Evolutionary conservation across 495 filamentous ascomycete species (phyloP).

Genomic region (Penicillium canariense): DNA sequence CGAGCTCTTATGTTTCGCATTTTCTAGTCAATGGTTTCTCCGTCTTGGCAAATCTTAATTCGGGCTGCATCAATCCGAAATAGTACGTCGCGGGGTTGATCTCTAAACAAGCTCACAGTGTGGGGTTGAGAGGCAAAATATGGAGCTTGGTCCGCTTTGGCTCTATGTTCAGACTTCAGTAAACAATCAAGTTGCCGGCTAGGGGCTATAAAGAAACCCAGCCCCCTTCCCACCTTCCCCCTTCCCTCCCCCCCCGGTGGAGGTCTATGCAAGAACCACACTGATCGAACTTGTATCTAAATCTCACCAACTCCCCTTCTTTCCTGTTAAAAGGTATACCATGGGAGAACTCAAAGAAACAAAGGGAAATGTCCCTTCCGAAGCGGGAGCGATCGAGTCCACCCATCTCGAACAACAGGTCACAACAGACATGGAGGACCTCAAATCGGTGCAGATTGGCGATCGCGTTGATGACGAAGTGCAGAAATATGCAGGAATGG

Average conservation of each 20-base stretch:
- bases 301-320: too few relatives aligned
- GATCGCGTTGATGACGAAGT: constrained; percentile 25
- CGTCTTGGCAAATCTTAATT: neutral
- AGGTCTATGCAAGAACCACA: neutral
- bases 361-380: too few relatives aligned
- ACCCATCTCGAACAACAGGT: neutral
- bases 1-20: neutral
- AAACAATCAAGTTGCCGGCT: neutral
- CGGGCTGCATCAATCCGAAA: neutral
- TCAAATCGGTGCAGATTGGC: neutral
- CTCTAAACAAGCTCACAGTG: neutral
- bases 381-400: neutral
- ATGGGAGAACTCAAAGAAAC: neutral
- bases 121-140: neutral
- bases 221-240: neutral
- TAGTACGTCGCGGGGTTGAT: neutral
- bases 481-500: constrained; percentile 57
- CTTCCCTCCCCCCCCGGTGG: neutral
- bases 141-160: neutral
- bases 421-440: neutral
- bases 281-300: neutral
- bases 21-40: constrained; percentile 2
- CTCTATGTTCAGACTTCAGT: neutral
- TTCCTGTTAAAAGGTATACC: too few relatives aligned
- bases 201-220: neutral